Evolutionary conservation across 1,139 yeast genomes (phyloP).

Genomic region (Schwanniomyces etchellsii): DNA sequence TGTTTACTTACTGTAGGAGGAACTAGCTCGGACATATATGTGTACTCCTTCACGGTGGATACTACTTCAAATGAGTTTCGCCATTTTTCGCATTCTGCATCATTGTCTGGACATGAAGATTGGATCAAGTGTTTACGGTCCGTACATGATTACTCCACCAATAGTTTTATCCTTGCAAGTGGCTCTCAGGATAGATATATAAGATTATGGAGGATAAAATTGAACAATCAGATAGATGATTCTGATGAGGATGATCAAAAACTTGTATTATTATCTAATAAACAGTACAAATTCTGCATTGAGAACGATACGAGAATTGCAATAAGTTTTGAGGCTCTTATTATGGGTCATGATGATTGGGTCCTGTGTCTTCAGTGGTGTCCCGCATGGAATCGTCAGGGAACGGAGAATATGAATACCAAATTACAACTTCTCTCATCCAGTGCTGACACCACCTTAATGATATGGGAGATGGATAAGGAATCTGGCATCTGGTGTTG

Average conservation of each 20-base stretch:
- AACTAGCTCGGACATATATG: slow-evolving; percentile 53
- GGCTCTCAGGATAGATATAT: slow-evolving; percentile 91
- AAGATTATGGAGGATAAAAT: slow-evolving; percentile 71
- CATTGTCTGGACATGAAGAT: slow-evolving; percentile 83
- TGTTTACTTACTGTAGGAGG: slow-evolving; percentile 79
- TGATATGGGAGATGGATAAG: slow-evolving; percentile 92
- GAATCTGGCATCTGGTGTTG: slow-evolving; percentile 91
- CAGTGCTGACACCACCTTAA: slow-evolving; percentile 89
- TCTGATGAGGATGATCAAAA: slow-evolving; percentile 52
- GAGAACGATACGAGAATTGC: slow-evolving; percentile 36
- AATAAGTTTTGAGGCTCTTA: slow-evolving; percentile 81
- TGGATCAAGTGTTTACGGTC: slow-evolving; percentile 79
- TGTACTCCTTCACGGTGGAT: slow-evolving; percentile 42
- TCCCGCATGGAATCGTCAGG: slow-evolving; percentile 27
- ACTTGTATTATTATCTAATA: slow-evolving; percentile 54
- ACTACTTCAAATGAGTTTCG: slow-evolving; percentile 7
- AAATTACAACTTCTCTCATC: slow-evolving; percentile 65
- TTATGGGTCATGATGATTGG: slow-evolving; percentile 99
- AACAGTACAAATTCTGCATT: slow-evolving; percentile 52
- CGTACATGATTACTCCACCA: slow-evolving; percentile 42
- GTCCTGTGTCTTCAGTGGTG: slow-evolving; percentile 84
- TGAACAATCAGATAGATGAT: slow-evolving; percentile 52
- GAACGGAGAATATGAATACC: slow-evolving; percentile 8
- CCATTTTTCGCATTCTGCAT: slow-evolving; percentile 38
- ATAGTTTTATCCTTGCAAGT: slow-evolving; percentile 62